Evolutionary conservation across 352 stramenopile species (phyloP), one percentile per base, ranked within the genome.

Genomic region (Pythium dissotocum): DNA sequence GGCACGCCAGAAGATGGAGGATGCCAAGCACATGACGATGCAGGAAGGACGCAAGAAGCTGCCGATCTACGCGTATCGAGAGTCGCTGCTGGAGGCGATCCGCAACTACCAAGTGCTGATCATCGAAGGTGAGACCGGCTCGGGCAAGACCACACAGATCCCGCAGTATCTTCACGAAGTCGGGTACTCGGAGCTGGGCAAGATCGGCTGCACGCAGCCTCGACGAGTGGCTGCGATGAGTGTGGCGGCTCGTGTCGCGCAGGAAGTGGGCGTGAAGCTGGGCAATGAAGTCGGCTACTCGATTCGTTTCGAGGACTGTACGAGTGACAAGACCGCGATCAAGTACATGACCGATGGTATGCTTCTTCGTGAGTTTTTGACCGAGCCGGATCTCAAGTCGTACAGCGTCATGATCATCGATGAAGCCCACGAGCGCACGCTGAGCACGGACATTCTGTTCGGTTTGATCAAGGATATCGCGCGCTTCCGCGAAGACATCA

Each of bases 271-370:
- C 75, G 91, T 98, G 14, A 97, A 97, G 69, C 75, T 99, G 6
- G 98, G 98, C 13, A 92, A 99, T 55, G 95, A 99, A 79, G 97
- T 99, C 28, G 98, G 98, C 0, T 99, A 99, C 77, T 97, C 90
- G 32, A 99, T 99, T 70, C 97, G 98, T 61, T 99, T 99, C 73
- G 98, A 99, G 75, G 98, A 99, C 77, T 99, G 97, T 70, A 99
- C 98, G 26, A 98, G 87, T 62, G 93, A 98, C 62, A 94, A 97
- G 57, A 99, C 98, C 1, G 76, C 96, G 30, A 93, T 99, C 61
- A 98, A 98, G 77, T 99, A 99, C 83, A 99, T 99, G 95, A 99
- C 98, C 1, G 98, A 99, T 76, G 98, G 98, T 74, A 99, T 99
- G 97, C 77, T 99, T 26, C 81, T 99, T 42, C 90, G 97, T 46